Evolutionary conservation across 2,329 filamentous ascomycete species (phyloP).

Genomic region (Sclerotiophoma versabilis): DNA sequence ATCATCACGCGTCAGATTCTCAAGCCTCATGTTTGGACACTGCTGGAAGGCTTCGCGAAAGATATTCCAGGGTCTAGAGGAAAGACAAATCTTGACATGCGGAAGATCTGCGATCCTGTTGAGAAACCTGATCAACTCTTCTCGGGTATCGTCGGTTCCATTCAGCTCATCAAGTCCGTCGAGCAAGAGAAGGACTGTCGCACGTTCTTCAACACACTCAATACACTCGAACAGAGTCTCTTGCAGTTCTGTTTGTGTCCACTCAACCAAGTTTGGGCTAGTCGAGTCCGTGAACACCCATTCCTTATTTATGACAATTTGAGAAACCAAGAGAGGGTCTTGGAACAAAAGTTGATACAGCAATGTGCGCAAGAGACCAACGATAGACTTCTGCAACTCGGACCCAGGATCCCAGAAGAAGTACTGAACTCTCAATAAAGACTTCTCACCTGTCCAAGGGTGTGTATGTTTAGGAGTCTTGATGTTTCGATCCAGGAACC

Average conservation of each 20-base stretch:
- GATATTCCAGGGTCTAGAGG: constrained; percentile 48
- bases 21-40: constrained; percentile 42
- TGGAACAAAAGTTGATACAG: constrained; percentile 28
- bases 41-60: constrained; percentile 49
- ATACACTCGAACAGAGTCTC: not conserved
- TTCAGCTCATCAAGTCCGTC: constrained; percentile 60
- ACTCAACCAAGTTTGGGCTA: not conserved
- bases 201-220: no score
- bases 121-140: constrained; percentile 51
- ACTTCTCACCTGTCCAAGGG: not conserved
- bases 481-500: constrained; percentile 23
- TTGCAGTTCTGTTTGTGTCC: not conserved
- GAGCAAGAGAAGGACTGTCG: constrained; percentile 23
- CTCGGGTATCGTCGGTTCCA: constrained; percentile 46
- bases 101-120: constrained; percentile 32
- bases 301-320: no score
- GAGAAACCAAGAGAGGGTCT: constrained; percentile 7
- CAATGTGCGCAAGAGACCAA: constrained; percentile 33
- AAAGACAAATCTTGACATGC: constrained; percentile 21
- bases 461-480: constrained; percentile 22
- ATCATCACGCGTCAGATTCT: constrained; percentile 23
- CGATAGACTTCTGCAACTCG: constrained; percentile 21
- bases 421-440: constrained; percentile 18
- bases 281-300: no score
- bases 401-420: constrained; percentile 31